Percentiles rank a stretch among this genome's conserved stretches.
Evolutionary conservation across 2,329 filamentous ascomycete genomes (phyloP).

Genomic region (Talaromyces sp.): DNA sequence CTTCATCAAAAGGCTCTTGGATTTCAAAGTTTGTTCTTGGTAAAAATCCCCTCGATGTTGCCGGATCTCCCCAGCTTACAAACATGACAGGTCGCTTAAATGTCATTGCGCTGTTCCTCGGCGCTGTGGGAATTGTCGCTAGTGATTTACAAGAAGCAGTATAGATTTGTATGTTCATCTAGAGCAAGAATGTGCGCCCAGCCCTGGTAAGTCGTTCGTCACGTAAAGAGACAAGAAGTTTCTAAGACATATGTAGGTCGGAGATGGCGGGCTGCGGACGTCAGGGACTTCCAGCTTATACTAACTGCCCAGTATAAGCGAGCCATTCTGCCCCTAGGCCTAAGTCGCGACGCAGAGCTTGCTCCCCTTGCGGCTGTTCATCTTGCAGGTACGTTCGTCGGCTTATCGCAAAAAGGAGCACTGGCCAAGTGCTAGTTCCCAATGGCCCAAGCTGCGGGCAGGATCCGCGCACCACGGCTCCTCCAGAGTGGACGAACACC

Average conservation of each 20-base stretch:
- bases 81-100: neutral
- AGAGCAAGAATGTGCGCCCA: neutral
- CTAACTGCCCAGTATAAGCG: neutral
- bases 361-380: neutral
- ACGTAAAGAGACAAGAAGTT: neutral
- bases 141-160: neutral
- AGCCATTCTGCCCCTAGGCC: neutral
- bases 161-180: neutral
- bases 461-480: neutral
- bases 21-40: neutral
- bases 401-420: neutral
- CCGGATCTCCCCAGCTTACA: neutral
- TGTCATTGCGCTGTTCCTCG: neutral
- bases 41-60: neutral
- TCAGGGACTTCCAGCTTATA: neutral
- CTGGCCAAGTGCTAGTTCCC: neutral
- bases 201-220: neutral
- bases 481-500: neutral
- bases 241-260: neutral
- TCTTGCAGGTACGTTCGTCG: neutral
- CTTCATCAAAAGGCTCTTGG: neutral
- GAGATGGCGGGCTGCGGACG: neutral
- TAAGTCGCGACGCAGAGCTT: neutral
- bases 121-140: neutral
- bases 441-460: neutral